These are phyloP conservation scores for Nematodospora anomalae DNA, from an alignment of 1,139 yeast genomes.

Conservation along the genomic window DNA sequence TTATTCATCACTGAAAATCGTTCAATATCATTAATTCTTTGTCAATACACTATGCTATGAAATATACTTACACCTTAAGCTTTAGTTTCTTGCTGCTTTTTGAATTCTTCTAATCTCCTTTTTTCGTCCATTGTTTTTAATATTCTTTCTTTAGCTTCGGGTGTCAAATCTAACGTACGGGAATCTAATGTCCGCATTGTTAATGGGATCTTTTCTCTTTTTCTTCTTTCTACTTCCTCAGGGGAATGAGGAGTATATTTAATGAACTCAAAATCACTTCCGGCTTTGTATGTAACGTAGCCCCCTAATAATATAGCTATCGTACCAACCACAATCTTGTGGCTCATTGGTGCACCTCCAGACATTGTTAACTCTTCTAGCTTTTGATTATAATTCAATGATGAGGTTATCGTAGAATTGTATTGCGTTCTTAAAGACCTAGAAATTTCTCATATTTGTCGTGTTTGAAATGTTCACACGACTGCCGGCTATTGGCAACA, in stretches of 20 bases:
- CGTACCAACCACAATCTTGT: constrained; percentile 38
- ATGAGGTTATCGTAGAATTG: no score
- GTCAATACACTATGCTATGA: no score
- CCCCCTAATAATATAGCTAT: constrained; percentile 25
- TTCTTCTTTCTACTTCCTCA: constrained; percentile 43
- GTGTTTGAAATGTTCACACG: not conserved
- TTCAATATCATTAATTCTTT: no score
- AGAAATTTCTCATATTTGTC: not conserved
- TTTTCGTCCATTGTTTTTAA: constrained; percentile 17
- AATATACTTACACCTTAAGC: no score
- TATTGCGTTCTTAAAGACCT: not conserved
- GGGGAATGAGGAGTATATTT: constrained; percentile 40
- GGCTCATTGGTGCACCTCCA: constrained; percentile 34
- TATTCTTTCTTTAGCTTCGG: constrained; percentile 43
- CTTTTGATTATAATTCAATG: no score
- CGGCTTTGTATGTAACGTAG: constrained; percentile 23
- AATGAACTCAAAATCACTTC: constrained; percentile 42
- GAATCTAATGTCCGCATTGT: constrained; percentile 34
- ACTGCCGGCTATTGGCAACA: no score
- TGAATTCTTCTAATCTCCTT: not conserved
- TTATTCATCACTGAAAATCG: no score
- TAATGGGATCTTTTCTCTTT: constrained; percentile 33
- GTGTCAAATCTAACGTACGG: constrained; percentile 43
- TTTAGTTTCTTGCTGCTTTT: not conserved
- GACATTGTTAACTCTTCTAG: no score